These are phyloP conservation scores for Suhomyces choctaworum DNA, from an alignment of 1,139 yeast genomes.

Conservation along the genomic window DNA sequence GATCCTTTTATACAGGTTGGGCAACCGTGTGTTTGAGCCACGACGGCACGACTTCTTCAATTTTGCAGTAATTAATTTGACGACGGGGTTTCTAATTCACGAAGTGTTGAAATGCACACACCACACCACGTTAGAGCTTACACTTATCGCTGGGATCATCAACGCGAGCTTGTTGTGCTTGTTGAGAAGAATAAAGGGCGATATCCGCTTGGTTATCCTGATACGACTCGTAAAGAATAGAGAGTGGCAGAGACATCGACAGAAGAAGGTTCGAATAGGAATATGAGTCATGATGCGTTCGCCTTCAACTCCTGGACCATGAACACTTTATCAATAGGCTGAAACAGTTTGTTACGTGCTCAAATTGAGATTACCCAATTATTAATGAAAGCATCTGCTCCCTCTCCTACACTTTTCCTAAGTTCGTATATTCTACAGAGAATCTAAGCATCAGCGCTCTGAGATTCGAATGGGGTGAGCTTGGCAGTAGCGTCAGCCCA, in stretches of 20 bases:
- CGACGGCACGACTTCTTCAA: background rate
- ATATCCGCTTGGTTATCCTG: background rate
- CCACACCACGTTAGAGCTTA: background rate
- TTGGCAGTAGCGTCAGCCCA: constrained; percentile 86
- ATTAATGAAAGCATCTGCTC: background rate
- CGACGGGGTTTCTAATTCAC: background rate
- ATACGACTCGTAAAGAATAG: no score
- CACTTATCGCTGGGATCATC: background rate
- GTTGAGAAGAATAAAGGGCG: background rate
- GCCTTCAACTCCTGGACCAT: no score
- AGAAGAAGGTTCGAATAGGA: no score
- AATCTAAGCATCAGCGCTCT: constrained; percentile 28
- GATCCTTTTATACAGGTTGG: background rate
- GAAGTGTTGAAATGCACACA: background rate
- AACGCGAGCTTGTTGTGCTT: background rate
- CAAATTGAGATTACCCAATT: no score
- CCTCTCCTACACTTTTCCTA: background rate
- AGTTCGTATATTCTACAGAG: constrained; percentile 1
- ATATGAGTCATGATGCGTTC: no score
- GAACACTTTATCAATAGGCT: no score
- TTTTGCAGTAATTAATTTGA: background rate
- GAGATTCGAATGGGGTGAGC: constrained; percentile 63
- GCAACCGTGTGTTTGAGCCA: background rate
- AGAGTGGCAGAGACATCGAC: no score
- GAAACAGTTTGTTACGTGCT: no score